Evolutionary conservation across 2,329 filamentous ascomycete genomes (phyloP), one percentile per base, ranked within the genome.

Genomic region (Celoporthe dispersa): DNA sequence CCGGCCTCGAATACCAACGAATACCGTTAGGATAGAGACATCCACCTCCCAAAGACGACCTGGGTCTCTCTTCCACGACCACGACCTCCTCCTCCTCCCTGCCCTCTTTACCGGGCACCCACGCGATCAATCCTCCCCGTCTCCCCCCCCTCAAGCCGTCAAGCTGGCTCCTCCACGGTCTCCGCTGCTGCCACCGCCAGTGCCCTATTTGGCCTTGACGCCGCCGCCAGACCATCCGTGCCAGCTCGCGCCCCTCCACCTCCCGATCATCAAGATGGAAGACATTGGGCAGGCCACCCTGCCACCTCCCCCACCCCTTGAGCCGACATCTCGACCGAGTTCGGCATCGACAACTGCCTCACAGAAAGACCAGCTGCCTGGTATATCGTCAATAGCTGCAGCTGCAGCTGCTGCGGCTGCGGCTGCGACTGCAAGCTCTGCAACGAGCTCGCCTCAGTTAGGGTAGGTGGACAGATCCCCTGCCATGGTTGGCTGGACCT

Each of bases 311-410:
- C 72, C 78, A 48, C 77, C 78, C 12, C 76, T 83, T 57, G 86
- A 88, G 72, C 80, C 83, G 25, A 83, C 85, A 70, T 85, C 86
- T 39, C 81, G 83, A 73, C 84, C 84, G 31, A 83, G 81, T 74
- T 85, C 85, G 41, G 83, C 83, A 2, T 85, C 86, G 3, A 83
- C 84, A 1, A 80, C 82, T 28, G 80, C 80, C 25, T 83, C 83
- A 22, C 76, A 82, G 69, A 79, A 81, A 22, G 67, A 72, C 35
- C 84, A 87, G 57, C 77, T 87, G 53, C 81, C 85, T 11, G 81
- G 80, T 44, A 82, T 87, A 41, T 80, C 83, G 16, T 79, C 83
- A 3, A 78, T 87, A 61, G 83, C 83, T 51, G 78, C 82, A 35
- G 81, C 78, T 59, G 80, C 78, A 2, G 68, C 70, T 0, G 67